phyloP scores from a whole-genome alignment of 768 basidiomycete species.

The Lepiota venenata region DNA sequence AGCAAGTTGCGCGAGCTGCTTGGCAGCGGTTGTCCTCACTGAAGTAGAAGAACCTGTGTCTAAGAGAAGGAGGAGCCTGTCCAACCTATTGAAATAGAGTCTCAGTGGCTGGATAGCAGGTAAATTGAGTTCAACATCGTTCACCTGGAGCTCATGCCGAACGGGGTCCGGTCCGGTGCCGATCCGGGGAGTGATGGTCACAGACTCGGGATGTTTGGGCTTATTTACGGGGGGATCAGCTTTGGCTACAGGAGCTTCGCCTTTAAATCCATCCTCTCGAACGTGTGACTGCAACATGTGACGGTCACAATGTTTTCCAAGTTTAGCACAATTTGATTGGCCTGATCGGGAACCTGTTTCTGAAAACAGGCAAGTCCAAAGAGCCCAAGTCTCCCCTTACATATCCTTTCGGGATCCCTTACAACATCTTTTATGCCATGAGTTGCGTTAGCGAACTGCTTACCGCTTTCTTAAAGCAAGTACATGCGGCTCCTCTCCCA shows the following conservation, averaged over 20 bases:
- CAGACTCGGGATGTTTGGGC: slow-evolving; percentile 35
- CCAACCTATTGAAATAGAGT: slow-evolving; percentile 61
- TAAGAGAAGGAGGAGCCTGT: slow-evolving; percentile 92
- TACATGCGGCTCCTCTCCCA: not conserved
- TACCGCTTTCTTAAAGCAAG: not conserved
- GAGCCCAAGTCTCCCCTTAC: not conserved
- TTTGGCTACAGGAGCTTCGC: slow-evolving; percentile 38
- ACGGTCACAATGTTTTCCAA: slow-evolving; percentile 31
- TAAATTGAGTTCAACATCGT: slow-evolving; percentile 9
- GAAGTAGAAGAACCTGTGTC: slow-evolving; percentile 92
- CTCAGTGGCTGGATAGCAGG: not conserved
- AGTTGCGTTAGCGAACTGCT: not conserved
- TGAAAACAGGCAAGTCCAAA: slow-evolving; percentile 9
- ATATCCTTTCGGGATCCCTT: not conserved
- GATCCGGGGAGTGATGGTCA: slow-evolving; percentile 23
- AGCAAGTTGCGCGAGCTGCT: slow-evolving; percentile 91
- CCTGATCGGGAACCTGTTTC: slow-evolving; percentile 12
- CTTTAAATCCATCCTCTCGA: slow-evolving; percentile 61
- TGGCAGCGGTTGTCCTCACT: slow-evolving; percentile 93
- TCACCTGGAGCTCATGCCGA: slow-evolving; percentile 78
- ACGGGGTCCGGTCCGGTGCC: slow-evolving; percentile 50
- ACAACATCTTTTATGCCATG: not conserved
- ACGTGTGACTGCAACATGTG: slow-evolving; percentile 35
- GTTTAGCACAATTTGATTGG: slow-evolving; percentile 18
- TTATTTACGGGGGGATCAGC: slow-evolving; percentile 56